Evolutionary conservation across 192 early-diverging fungal species (phyloP).

Genomic region (Coemansia brasiliensis): DNA sequence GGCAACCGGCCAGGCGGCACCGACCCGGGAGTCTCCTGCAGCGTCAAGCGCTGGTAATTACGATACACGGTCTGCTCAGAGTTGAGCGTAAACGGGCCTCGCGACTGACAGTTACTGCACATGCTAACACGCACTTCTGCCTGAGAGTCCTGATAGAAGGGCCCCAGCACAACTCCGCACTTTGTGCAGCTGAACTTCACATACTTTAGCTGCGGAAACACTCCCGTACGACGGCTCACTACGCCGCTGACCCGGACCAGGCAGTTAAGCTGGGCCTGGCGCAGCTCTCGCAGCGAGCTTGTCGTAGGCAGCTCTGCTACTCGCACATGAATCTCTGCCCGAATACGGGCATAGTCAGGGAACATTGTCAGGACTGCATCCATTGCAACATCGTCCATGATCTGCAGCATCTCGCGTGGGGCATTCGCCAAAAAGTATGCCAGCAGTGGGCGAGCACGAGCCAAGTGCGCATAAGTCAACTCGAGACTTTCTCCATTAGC

Average conservation of each 20-base stretch:
- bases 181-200: constrained; percentile 95
- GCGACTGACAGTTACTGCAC: constrained; percentile 86
- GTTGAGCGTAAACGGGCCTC: constrained; percentile 90
- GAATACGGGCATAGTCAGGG: constrained; percentile 88
- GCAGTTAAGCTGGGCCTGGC: constrained; percentile 89
- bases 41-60: constrained; percentile 94
- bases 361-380: constrained; percentile 87
- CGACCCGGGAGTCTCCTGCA: constrained; percentile 94
- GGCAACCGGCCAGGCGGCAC: constrained; percentile 94
- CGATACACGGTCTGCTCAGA: constrained; percentile 95
- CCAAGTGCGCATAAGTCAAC: constrained; percentile 81
- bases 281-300: constrained; percentile 84
- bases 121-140: constrained; percentile 80
- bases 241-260: constrained; percentile 90
- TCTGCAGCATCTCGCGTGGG: constrained; percentile 82
- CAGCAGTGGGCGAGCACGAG: constrained; percentile 73
- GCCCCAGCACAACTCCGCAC: constrained; percentile 87
- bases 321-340: constrained; percentile 91
- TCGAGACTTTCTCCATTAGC: constrained; percentile 85
- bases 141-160: constrained; percentile 90
- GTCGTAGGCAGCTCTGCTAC: constrained; percentile 85
- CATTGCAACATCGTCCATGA: constrained; percentile 92
- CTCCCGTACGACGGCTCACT: constrained; percentile 88
- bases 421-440: constrained; percentile 90
- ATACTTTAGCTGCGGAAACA: constrained; percentile 96